These are phyloP conservation scores for Scedosporium aurantiacum DNA, from an alignment of 2,329 filamentous ascomycete species.

Conservation along the genomic window DNA sequence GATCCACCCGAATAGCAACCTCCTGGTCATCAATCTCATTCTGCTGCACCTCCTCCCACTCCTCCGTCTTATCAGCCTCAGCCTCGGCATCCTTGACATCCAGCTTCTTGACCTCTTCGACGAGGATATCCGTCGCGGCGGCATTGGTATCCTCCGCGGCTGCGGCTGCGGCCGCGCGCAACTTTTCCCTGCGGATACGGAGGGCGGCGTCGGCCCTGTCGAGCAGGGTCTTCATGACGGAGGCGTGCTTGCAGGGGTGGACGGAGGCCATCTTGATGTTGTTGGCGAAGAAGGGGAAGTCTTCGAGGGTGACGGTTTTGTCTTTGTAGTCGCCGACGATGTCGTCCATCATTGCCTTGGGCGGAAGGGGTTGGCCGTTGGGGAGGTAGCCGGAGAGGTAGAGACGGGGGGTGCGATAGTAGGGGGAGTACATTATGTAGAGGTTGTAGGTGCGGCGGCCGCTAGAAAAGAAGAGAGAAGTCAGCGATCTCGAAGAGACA, in stretches of 20 bases:
- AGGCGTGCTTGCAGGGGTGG: constrained; percentile 93
- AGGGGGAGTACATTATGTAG: constrained; percentile 96
- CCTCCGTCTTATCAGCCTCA: constrained; percentile 35
- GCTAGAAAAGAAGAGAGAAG: constrained; percentile 30
- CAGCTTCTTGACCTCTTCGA: constrained; percentile 64
- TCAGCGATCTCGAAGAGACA: neutral
- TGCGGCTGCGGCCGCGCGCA: constrained; percentile 35
- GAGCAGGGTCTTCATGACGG: constrained; percentile 94
- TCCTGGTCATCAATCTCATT: constrained; percentile 56
- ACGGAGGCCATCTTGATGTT: constrained; percentile 93
- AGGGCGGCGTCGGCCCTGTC: constrained; percentile 90
- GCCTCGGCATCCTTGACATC: constrained; percentile 33
- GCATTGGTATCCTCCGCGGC: constrained; percentile 51
- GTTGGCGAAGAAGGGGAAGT: constrained; percentile 89
- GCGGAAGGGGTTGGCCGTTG: constrained; percentile 68
- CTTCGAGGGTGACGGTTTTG: constrained; percentile 96
- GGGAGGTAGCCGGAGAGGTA: constrained; percentile 86
- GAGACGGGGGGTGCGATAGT: constrained; percentile 89
- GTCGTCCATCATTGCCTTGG: constrained; percentile 88
- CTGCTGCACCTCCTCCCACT: constrained; percentile 56
- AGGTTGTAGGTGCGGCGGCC: constrained; percentile 89
- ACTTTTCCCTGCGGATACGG: constrained; percentile 76
- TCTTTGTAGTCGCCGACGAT: constrained; percentile 95
- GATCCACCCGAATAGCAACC: constrained; percentile 75
- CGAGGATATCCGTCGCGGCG: constrained; percentile 56